Base-by-base conservation (phyloP, 306 rosid genomes). In the Adenanthera pavonina region DNA sequence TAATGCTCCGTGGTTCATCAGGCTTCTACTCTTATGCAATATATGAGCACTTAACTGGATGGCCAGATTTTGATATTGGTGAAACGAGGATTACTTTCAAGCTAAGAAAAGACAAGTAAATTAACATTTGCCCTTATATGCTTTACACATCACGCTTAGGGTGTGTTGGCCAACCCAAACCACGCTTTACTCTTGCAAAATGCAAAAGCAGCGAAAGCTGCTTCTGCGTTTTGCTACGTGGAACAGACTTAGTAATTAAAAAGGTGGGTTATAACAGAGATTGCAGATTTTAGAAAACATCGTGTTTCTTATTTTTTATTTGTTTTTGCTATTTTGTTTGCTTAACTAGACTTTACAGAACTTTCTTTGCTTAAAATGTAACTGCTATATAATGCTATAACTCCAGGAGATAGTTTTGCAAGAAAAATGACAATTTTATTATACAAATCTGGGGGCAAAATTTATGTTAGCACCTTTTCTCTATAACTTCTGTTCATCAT, bases 21-120 rank as follows among this genome's bases (percentile, higher is more conserved):
- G 97, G 97, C 78, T 91, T 93, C 88, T 93, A 93, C 92, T 89
- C 97, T n/a, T 93, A 93, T 69, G 97, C 87, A 78, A 90, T 89
- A 77, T 93, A 93, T 54, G 93, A 93, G 85, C 97, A 90, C 92
- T 83, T 93, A 83, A 81, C 60, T 76, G 94, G 87, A 78, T 91
- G 97, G 97, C 97, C 97, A 38, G 97, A 88, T 82, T 93, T 91
- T 69, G 91, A 93, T 73, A 59, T 93, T 72, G 69, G 89, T 72
- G 93, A 93, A 87, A 93, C 94, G 1, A 91, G 97, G 91, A 93
- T 93, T 80, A 85, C 94, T 75, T 93, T 93, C 91, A 93, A 93
- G 85, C 90, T 91, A 41, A 84, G 97, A 83, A 93, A 91, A 88
- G 91, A 93, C 88, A 93, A 85, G 98, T 93, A 89, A 54, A 54